phyloP scores from a whole-genome alignment of 2,329 filamentous ascomycete genomes.

The Eurotiales sp. region DNA sequence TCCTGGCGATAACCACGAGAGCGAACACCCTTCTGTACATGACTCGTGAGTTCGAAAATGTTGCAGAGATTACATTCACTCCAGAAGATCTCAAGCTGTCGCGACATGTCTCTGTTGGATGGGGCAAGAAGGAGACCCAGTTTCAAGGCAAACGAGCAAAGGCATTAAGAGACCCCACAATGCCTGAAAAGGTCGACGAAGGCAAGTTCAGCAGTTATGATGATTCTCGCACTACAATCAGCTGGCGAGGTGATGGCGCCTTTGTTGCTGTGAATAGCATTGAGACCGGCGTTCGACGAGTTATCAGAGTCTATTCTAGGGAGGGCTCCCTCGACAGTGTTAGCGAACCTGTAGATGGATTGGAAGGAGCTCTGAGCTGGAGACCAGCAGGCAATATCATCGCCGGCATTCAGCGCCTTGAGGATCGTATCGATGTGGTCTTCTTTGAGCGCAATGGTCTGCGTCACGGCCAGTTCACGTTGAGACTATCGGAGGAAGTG shows the following conservation, averaged over 20 bases:
- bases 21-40: constrained; percentile 81
- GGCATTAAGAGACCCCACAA: constrained; percentile 85
- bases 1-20: constrained; percentile 77
- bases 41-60: constrained; percentile 84
- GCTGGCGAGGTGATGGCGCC: constrained; percentile 91
- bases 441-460: constrained; percentile 98
- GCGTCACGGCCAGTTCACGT: constrained; percentile 88
- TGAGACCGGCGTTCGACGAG: constrained; percentile 65
- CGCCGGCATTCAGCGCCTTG: constrained; percentile 73
- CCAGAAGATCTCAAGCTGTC: constrained; percentile 78
- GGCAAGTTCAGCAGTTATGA: constrained; percentile 73
- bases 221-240: constrained; percentile 67
- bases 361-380: constrained; percentile 89
- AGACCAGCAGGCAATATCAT: constrained; percentile 85
- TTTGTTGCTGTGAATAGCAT: constrained; percentile 83
- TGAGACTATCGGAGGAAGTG: constrained; percentile 63
- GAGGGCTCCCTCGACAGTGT: constrained; percentile 89
- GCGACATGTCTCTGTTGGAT: constrained; percentile 92
- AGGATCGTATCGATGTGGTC: constrained; percentile 70
- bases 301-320: constrained; percentile 84
- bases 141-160: constrained; percentile 88
- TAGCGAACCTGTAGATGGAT: constrained; percentile 86
- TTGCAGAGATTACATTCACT: constrained; percentile 69
- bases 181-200: constrained; percentile 86
- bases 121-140: constrained; percentile 97